Evolutionary conservation across 306 rosid genomes (phyloP).

Genomic region (Prunus fruticosa): DNA sequence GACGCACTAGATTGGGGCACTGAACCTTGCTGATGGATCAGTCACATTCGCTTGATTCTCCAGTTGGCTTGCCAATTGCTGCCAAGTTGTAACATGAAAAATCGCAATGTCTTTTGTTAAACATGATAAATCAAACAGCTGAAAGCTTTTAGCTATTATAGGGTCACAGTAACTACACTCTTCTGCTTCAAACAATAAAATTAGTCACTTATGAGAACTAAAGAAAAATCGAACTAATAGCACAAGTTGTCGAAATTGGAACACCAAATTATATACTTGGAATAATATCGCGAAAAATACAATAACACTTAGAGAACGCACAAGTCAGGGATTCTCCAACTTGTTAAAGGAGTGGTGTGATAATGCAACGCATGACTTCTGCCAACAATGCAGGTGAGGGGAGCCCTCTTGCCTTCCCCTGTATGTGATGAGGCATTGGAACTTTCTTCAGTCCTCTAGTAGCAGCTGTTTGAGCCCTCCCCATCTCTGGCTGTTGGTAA

Average conservation of each 20-base stretch:
- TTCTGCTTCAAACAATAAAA: conserved; percentile 10
- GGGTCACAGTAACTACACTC: not conserved
- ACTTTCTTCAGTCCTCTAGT: conserved; percentile 46
- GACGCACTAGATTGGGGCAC: conserved; percentile 56
- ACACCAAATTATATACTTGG: not conserved
- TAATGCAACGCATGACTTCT: conserved; percentile 73
- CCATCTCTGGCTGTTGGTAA: conserved; percentile 66
- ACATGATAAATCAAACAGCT: conserved; percentile 12
- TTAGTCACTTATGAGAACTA: not conserved
- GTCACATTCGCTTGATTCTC: conserved; percentile 76
- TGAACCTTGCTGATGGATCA: conserved; percentile 56
- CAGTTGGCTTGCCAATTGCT: conserved; percentile 79
- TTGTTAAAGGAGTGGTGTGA: conserved; percentile 65
- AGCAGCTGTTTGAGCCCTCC: conserved; percentile 43
- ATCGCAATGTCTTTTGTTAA: conserved; percentile 16
- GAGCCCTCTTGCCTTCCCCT: conserved; percentile 47
- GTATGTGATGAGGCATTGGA: conserved; percentile 38
- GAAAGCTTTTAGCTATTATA: conserved; percentile 15
- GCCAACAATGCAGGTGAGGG: conserved; percentile 87
- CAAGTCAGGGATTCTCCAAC: conserved; percentile 73
- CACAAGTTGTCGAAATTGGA: not conserved
- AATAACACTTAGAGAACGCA: conserved; percentile 40
- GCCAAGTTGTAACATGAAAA: conserved; percentile 33
- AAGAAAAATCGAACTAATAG: not conserved
- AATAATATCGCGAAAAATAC: conserved; percentile 1